These are phyloP conservation scores for Psidium guajava DNA, from an alignment of 345 rosid genomes.

Conservation along the genomic window DNA sequence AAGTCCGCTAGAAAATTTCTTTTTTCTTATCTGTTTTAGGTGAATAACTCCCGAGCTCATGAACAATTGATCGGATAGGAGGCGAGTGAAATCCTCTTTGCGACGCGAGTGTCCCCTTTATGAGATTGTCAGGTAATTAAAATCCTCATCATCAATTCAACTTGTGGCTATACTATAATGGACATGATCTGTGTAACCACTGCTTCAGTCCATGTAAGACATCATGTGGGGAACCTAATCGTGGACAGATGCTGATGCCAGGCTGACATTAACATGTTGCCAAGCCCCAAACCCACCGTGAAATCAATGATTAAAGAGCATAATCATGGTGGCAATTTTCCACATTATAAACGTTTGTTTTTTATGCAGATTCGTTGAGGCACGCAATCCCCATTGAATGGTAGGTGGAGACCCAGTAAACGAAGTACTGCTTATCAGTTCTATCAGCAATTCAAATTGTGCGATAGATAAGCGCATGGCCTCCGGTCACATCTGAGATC, in stretches of 20 bases:
- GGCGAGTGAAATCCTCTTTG: neutral
- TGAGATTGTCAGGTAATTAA: no score
- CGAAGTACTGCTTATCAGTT: neutral
- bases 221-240: neutral
- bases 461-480: neutral
- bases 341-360: neutral
- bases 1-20: no score
- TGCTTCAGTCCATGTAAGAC: neutral
- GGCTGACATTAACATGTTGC: neutral
- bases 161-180: neutral
- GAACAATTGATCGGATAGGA: neutral
- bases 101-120: neutral
- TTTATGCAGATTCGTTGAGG: neutral
- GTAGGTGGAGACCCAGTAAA: neutral
- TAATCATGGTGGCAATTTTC: neutral
- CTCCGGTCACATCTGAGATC: neutral
- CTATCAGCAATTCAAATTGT: neutral
- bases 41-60: neutral
- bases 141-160: neutral
- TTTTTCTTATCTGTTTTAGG: neutral
- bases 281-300: neutral
- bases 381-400: neutral
- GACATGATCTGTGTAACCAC: no score
- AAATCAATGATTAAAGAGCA: neutral
- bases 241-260: neutral